Conservation (phyloP, 2,329 filamentous ascomycete genomes). For the Fusarium sp. region DNA sequence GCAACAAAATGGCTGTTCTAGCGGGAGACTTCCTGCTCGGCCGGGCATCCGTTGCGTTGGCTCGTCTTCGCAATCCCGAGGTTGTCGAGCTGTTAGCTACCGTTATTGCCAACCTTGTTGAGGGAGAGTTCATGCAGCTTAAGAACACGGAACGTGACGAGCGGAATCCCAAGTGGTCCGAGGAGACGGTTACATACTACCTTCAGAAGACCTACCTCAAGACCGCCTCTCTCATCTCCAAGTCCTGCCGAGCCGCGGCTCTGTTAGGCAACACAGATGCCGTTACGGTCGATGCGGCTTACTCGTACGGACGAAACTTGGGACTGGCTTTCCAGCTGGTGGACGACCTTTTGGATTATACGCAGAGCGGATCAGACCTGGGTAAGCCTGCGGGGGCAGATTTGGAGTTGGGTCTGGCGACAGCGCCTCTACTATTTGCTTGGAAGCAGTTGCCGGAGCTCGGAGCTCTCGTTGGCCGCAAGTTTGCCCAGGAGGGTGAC, state of each 20-base stretch:
- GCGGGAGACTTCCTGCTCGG: constrained; percentile 97
- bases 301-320: constrained; percentile 92
- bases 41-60: constrained; percentile 92
- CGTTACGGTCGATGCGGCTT: constrained; percentile 90
- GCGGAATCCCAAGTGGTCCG: constrained; percentile 85
- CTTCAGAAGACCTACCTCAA: constrained; percentile 99
- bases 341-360: constrained; percentile 98
- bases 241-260: constrained; percentile 92
- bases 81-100: constrained; percentile 95
- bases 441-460: constrained; percentile 92
- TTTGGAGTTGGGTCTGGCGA: constrained; percentile 92
- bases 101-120: constrained; percentile 96
- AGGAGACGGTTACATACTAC: constrained; percentile 93
- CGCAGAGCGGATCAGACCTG: constrained; percentile 84
- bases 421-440: constrained; percentile 93
- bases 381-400: constrained; percentile 97
- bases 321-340: constrained; percentile 97
- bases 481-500: constrained; percentile 88
- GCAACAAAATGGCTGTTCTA: constrained; percentile 99
- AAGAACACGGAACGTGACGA: constrained; percentile 96
- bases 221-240: constrained; percentile 94
- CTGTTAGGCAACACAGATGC: constrained; percentile 84
- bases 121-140: constrained; percentile 99
- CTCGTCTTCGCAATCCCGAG: constrained; percentile 90
- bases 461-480: constrained; percentile 90